These are phyloP conservation scores for Mycena crocata DNA, from an alignment of 768 basidiomycete genomes.

Conservation along the genomic window DNA sequence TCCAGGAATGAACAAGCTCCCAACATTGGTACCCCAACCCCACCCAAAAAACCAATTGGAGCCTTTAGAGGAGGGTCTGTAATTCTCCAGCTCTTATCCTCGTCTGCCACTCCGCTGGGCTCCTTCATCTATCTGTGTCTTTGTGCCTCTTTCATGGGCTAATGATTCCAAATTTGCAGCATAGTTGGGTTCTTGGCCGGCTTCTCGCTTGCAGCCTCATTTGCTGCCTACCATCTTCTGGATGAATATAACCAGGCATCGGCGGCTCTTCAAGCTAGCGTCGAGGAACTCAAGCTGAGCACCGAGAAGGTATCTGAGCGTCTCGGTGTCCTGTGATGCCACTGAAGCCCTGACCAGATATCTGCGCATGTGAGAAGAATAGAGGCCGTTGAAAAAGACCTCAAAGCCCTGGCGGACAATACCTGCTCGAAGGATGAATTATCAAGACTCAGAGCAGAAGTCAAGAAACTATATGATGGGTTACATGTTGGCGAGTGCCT, in stretches of 20 bases:
- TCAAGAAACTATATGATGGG: conserved; percentile 89
- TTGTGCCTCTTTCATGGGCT: background rate
- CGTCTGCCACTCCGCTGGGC: conserved; percentile 14
- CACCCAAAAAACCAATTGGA: conserved; percentile 81
- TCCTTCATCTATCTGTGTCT: background rate
- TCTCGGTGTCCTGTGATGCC: background rate
- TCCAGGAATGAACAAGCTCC: conserved; percentile 58
- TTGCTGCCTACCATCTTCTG: conserved; percentile 87
- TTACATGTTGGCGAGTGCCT: conserved; percentile 75
- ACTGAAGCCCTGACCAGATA: conserved; percentile 57
- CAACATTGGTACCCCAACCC: conserved; percentile 65
- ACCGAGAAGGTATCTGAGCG: conserved; percentile 74
- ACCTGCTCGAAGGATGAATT: conserved; percentile 86
- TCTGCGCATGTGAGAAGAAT: conserved; percentile 86
- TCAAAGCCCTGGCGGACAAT: conserved; percentile 76
- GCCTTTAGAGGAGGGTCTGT: conserved; percentile 74
- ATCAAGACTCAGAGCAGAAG: conserved; percentile 77
- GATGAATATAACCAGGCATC: conserved; percentile 94
- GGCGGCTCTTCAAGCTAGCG: conserved; percentile 86
- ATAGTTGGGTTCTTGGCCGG: conserved; percentile 90
- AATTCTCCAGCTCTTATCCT: background rate
- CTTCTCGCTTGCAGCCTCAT: conserved; percentile 89
- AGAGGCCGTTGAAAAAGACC: conserved; percentile 90
- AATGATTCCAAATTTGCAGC: conserved; percentile 49
- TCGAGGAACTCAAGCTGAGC: conserved; percentile 86